Conservation (phyloP, 2,329 filamentous ascomycete species). For the Cladobotryum protrusum region DNA sequence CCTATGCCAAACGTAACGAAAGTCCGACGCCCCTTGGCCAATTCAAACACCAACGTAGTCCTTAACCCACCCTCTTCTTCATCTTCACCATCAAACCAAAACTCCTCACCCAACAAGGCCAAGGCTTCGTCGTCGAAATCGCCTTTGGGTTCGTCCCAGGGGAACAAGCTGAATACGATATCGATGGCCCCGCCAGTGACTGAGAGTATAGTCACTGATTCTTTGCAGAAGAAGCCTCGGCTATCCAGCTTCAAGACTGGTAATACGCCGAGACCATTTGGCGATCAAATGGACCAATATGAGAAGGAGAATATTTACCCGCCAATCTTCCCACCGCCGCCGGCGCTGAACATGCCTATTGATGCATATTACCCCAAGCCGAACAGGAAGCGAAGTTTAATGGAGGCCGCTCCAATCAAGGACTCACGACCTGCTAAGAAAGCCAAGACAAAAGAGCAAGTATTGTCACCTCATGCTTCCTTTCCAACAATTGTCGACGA, state of each 20-base stretch:
- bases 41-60: slow-evolving; percentile 54
- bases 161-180: slow-evolving; percentile 60
- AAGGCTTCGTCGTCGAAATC: slow-evolving; percentile 55
- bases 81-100: slow-evolving; percentile 34
- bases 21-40: slow-evolving; percentile 42
- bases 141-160: slow-evolving; percentile 44
- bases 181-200: slow-evolving; percentile 59
- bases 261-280: slow-evolving; percentile 32
- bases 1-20: slow-evolving; percentile 49
- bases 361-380: slow-evolving; percentile 49
- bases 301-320: slow-evolving; percentile 55
- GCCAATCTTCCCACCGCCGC: slow-evolving; percentile 42
- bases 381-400: slow-evolving; percentile 54
- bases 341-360: slow-evolving; percentile 43
- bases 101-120: slow-evolving; percentile 65
- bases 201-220: slow-evolving; percentile 54
- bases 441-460: slow-evolving; percentile 50
- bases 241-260: slow-evolving; percentile 55
- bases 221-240: slow-evolving; percentile 60
- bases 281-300: slow-evolving; percentile 40
- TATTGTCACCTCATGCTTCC: slow-evolving; percentile 65
- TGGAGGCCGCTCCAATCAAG: slow-evolving; percentile 68
- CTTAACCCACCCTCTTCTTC: slow-evolving; percentile 56
- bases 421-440: slow-evolving; percentile 65
- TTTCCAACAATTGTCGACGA: slow-evolving; percentile 80